phyloP scores from a whole-genome alignment of 2,329 filamentous ascomycete species.

The Monosporascus sp. region DNA sequence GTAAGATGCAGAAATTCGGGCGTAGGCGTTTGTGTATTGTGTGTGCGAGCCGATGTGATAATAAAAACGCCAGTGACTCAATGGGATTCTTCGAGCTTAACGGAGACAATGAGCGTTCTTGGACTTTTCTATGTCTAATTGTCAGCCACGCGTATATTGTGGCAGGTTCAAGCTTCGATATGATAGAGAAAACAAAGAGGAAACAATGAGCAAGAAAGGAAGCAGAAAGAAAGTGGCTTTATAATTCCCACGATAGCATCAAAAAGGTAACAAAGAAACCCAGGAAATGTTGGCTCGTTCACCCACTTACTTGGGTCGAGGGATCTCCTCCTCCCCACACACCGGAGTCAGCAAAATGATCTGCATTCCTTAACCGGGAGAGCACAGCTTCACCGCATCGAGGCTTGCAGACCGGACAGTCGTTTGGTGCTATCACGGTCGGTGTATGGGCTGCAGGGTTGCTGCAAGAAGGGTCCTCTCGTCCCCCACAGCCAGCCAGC shows the following conservation, averaged over 20 bases:
- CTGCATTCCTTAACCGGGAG: not conserved
- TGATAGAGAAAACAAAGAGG: not conserved
- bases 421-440: not conserved
- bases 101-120: not conserved
- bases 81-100: not conserved
- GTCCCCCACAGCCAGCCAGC: not conserved
- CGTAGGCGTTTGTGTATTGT: too few species aligned
- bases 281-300: not conserved
- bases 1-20: too few species aligned
- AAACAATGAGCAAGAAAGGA: not conserved
- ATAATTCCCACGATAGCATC: constrained; percentile 1
- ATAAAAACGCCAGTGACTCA: not conserved
- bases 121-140: not conserved
- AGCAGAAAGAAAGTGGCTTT: not conserved
- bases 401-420: not conserved
- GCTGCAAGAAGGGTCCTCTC: not conserved
- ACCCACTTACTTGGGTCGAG: not conserved
- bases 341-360: not conserved
- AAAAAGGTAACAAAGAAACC: not conserved
- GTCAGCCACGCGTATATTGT: not conserved
- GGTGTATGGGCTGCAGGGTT: not conserved
- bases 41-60: too few species aligned
- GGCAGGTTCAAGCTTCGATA: not conserved
- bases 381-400: not conserved
- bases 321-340: too few species aligned